Base-by-base conservation (phyloP, 78 protist species). In the Protostelium mycophagum region DNA sequence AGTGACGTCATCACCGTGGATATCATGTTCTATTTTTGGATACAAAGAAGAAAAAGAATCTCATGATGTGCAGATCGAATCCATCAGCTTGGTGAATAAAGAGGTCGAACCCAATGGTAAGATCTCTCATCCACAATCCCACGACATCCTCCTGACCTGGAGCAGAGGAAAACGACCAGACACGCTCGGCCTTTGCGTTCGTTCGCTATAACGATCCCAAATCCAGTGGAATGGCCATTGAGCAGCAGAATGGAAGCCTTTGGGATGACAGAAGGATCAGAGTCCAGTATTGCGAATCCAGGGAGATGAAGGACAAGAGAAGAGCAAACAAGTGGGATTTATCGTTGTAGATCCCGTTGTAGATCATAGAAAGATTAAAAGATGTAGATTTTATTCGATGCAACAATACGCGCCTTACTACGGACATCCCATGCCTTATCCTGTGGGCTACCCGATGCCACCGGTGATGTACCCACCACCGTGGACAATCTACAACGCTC, bases 141-240 rank as follows among this genome's bases (percentile, higher is more conserved):
- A 25, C 73, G 73, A 51, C 73, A n/a, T 51, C 73, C 73, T 51
- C 73, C 73, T 51, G 31, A 51, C 73, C 16, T 16, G 73, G 5
- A 25, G 5, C 73, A 51, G 73, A 51, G 16, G 73, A 51, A 16
- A 51, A 5, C 73, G 73, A 51, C 31, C 16, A 5, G 73, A 16
- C 31, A 51, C 86, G 86, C 36, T 37, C 63, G 35, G 86, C 86
- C 16, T 85, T 85, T 16, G 86, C 86, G 5, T 85, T 85, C 86
- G 37, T 85, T 16, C 36, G 86, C 36, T 85, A 25, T 16, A 36
- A 85, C 36, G 86, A 85, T 16, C 16, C 36, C 63, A 85, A 36
- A 16, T 85, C 37, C 34, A 37, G 63, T 37, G 86, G 63, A 37
- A 85, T 36, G 37, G 86, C 86, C 36, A 85, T 85, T 16, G 86